Evolutionary conservation across 2,329 filamentous ascomycete species (phyloP), one percentile per base, ranked within the genome.

Genomic region (Myriangium duriaei): DNA sequence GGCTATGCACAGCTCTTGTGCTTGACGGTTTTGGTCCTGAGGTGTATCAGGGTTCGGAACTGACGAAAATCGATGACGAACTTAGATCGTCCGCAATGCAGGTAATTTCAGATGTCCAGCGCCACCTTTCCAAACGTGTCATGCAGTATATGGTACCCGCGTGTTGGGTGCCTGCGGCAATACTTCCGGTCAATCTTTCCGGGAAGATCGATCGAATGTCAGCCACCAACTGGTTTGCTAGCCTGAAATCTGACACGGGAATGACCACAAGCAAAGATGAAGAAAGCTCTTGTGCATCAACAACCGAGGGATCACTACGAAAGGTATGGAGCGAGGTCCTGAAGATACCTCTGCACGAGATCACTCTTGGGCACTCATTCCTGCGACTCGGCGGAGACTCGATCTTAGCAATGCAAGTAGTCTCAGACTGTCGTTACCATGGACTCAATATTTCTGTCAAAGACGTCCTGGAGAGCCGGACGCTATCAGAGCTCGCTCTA

Each of bases 321-420:
- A 49, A 53, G 4, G 54, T 70, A 10, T 76, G 71, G 70, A 59
- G 62, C 24, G 58, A 58, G 3, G 61, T 71, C 1, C 53, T 74
- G 18, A 53, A 49, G 1, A 51, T 69, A 1, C 46, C 54, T 1
- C 58, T 68, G 37, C 59, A 67, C 2, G 56, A 65, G 1, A 70
- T 76, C n/a, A 61, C 67, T 1, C 54, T 67, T 1, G 65, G 72
- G 9, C 67, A 75, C 47, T 72, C 68, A 54, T 76, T 77, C 55
- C 75, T 77, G 61, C 63, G 64, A 3, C 62, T 74, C 0, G 72
- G 73, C 1, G 73, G 73, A 13, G 72, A 76, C 53, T 76, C 72
- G 0, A 70, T 76, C 15, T 56, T 64, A 1, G 72, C 72, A 2
- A 79, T 78, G 71, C 73, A 71, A 49, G 56, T 78, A 1, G 73